A percentile compares a stretch with the other conserved stretches of the same genome.
Evolutionary conservation across 2,329 filamentous ascomycete genomes (phyloP).

Genomic region (Aphanocladium album): DNA sequence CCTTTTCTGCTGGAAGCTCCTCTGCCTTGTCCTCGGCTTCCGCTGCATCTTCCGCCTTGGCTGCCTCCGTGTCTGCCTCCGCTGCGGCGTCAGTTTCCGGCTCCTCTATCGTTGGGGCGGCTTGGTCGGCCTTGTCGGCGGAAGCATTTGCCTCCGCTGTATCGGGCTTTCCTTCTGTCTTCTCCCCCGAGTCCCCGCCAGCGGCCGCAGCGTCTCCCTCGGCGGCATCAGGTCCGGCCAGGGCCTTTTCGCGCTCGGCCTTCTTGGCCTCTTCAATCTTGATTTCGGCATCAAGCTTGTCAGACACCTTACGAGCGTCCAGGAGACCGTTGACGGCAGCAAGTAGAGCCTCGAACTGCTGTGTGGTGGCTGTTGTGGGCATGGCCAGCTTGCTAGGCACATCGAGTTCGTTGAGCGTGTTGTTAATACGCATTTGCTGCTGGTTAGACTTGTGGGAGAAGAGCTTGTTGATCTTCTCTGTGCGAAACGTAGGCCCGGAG

Average conservation of each 20-base stretch:
- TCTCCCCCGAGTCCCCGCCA: slow-evolving; percentile 13
- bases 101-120: slow-evolving; percentile 11
- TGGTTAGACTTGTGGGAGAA: slow-evolving; percentile 71
- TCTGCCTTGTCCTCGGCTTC: slow-evolving; percentile 18
- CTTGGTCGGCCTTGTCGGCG: slow-evolving; percentile 17
- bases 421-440: slow-evolving; percentile 70
- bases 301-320: slow-evolving; percentile 67
- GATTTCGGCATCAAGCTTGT: slow-evolving; percentile 72
- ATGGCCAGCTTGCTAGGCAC: slow-evolving; percentile 66
- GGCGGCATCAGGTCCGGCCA: slow-evolving; percentile 15
- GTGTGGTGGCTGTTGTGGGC: slow-evolving; percentile 67
- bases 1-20: slow-evolving; percentile 16
- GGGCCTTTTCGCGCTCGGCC: slow-evolving; percentile 43
- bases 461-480: slow-evolving; percentile 73
- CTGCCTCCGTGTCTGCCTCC: not conserved
- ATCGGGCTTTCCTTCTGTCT: slow-evolving; percentile 18
- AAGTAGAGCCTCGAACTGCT: slow-evolving; percentile 66
- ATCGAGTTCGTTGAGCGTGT: slow-evolving; percentile 66
- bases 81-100: slow-evolving; percentile 3
- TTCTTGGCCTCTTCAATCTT: slow-evolving; percentile 54
- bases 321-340: slow-evolving; percentile 63
- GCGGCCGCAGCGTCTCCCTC: slow-evolving; percentile 13
- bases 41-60: not conserved
- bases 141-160: slow-evolving; percentile 13
- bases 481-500: slow-evolving; percentile 84